Base-by-base conservation (phyloP, 2,329 filamentous ascomycete genomes). In the Cercospora beticola region DNA sequence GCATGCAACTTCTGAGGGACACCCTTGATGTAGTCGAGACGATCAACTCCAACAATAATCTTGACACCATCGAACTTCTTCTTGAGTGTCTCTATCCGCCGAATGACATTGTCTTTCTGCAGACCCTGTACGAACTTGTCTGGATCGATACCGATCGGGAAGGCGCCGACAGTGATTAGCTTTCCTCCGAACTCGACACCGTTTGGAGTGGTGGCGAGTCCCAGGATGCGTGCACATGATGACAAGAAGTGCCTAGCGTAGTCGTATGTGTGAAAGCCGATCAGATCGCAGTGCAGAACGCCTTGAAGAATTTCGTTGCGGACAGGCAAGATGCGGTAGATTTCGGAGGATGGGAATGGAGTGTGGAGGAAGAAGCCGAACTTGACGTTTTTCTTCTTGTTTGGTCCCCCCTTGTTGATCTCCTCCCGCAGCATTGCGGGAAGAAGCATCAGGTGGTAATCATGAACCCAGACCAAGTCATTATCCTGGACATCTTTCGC, bases 361-460 rank as follows among this genome's bases (percentile, higher is more conserved):
- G 95, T 98, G 80, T 99, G 95, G 40, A 98, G 84, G 85, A 98
- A 99, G 86, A 98, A 98, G 73, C 94, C 95, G 75, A 99, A 95
- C 84, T 97, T 97, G 81, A 98, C 89, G 74, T 97, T 96, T 83
- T 94, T 92, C 23, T 74, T 73, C 83, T 91, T 93, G 70, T 85
- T 87, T 71, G 88, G 81, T 67, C 91, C 92, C 21, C 67, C 69
- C 28, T 74, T 74, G 68, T 73, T 73, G 68, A 97, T 90, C 80
- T 96, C 92, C 76, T 97, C 92, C 70, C 95, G 92, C 68, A 99
- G 86, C 93, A 98, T 96, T 77, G 94, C 89, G 33, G 95, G 95
- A 36, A 99, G 87, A 21, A 99, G 89, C 94, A 98, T 98, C 70
- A 98, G 85, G 81, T 99, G 95, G 82, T 98, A 99, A 81, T 99